These are phyloP conservation scores for Ascochyta viciae-villosae DNA, from an alignment of 2,329 filamentous ascomycete genomes.

Conservation along the genomic window DNA sequence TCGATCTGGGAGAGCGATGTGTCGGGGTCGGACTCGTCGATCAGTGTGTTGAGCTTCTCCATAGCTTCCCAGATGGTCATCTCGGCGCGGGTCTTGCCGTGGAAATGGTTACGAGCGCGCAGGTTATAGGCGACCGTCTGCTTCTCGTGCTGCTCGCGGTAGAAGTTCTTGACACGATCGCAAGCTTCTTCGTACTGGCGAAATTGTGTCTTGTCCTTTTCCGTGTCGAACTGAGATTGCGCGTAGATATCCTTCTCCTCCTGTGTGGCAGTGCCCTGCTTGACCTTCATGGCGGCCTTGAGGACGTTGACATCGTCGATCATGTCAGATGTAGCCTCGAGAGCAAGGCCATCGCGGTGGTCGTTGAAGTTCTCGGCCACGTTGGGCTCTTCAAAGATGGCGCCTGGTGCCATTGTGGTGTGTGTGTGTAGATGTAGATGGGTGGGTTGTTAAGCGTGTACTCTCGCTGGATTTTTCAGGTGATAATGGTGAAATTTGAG, in stretches of 20 bases:
- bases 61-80: slow-evolving; percentile 93
- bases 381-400: slow-evolving; percentile 53
- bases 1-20: slow-evolving; percentile 88
- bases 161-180: slow-evolving; percentile 86
- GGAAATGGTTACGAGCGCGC: slow-evolving; percentile 75
- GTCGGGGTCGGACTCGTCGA: slow-evolving; percentile 91
- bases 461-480: slow-evolving; percentile 12
- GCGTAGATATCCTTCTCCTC: slow-evolving; percentile 60
- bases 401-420: slow-evolving; percentile 55
- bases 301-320: slow-evolving; percentile 68
- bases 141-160: slow-evolving; percentile 73
- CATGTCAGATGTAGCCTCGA: slow-evolving; percentile 65
- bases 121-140: slow-evolving; percentile 87
- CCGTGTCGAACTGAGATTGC: slow-evolving; percentile 71
- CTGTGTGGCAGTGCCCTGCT: slow-evolving; percentile 54
- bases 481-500: slow-evolving; percentile 2
- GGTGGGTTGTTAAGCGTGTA: slow-evolving; percentile 20
- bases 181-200: slow-evolving; percentile 84
- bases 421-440: not conserved
- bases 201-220: slow-evolving; percentile 82
- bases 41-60: slow-evolving; percentile 88
- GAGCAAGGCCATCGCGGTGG: slow-evolving; percentile 62
- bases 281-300: slow-evolving; percentile 61
- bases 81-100: slow-evolving; percentile 70
- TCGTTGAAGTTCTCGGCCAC: slow-evolving; percentile 54